Conservation (phyloP, 805 yeast species). For the Pichia kluyveri region DNA sequence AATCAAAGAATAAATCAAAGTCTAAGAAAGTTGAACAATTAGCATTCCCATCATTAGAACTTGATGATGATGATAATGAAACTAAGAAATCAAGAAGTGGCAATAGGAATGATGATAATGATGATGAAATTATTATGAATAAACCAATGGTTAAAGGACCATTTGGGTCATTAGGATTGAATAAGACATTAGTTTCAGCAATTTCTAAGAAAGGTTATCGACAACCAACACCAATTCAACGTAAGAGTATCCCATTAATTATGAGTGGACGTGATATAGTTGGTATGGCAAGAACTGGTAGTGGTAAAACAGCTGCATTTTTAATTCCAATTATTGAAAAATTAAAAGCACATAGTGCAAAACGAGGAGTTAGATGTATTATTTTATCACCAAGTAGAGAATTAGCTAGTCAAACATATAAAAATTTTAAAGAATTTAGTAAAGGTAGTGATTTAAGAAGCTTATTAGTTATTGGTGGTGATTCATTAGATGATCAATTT, state of each 20-base stretch:
- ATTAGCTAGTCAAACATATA: slow-evolving; percentile 85
- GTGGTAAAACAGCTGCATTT: slow-evolving; percentile 98
- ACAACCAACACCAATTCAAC: slow-evolving; percentile 96
- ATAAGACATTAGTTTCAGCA: slow-evolving; percentile 59
- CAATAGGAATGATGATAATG: slow-evolving; percentile 43
- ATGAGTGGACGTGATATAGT: slow-evolving; percentile 88
- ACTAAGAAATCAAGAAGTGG: slow-evolving; percentile 6
- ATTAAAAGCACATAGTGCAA: slow-evolving; percentile 74
- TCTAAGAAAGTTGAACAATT: background rate
- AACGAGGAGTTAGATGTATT: slow-evolving; percentile 81
- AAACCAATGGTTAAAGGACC: slow-evolving; percentile 52
- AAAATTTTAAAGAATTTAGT: slow-evolving; percentile 81
- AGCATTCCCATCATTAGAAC: slow-evolving; percentile 36
- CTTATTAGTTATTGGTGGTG: slow-evolving; percentile 90
- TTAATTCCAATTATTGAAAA: slow-evolving; percentile 83
- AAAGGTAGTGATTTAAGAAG: slow-evolving; percentile 77
- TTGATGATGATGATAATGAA: slow-evolving; percentile 12
- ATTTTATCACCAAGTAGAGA: slow-evolving; percentile 94
- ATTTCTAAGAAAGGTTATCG: slow-evolving; percentile 79
- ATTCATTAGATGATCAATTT: slow-evolving; percentile 95
- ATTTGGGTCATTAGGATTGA: slow-evolving; percentile 84
- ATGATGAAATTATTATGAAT: slow-evolving; percentile 18
- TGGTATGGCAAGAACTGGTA: slow-evolving; percentile 99
- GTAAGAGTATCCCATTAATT: slow-evolving; percentile 88
- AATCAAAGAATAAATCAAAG: background rate